Percentiles rank a stretch among this genome's conserved stretches.
phyloP scores from a whole-genome alignment of 345 rosid genomes.

The Heritiera littoralis region DNA sequence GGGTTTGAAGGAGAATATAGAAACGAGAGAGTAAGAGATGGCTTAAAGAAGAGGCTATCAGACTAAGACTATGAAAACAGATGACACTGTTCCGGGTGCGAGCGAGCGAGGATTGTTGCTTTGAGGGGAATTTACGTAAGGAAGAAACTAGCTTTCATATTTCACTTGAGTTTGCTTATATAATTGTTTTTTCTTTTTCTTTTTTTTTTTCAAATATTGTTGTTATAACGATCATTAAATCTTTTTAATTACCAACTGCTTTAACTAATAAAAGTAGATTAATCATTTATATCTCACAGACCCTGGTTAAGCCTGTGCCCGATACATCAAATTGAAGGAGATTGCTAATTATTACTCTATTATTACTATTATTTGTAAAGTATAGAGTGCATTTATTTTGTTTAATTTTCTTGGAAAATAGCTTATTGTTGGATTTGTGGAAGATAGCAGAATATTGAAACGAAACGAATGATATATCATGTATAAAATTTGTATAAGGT shows the following conservation, averaged over 20 bases:
- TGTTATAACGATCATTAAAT: not conserved
- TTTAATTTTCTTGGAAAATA: not conserved
- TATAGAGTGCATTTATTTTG: not conserved
- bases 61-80: not conserved
- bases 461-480: no score
- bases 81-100: slow-evolving; percentile 1
- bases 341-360: no score
- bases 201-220: not conserved
- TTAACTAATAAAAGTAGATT: slow-evolving; percentile 2
- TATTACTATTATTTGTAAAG: not conserved
- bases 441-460: no score
- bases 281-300: not conserved
- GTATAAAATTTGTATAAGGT: no score
- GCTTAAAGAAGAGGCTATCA: slow-evolving; percentile 10
- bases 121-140: slow-evolving; percentile 57
- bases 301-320: no score
- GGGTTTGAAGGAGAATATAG: slow-evolving; percentile 15
- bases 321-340: no score
- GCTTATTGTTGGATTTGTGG: not conserved
- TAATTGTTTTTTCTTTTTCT: slow-evolving; percentile 16
- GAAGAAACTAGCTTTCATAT: slow-evolving; percentile 36
- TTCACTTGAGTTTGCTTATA: slow-evolving; percentile 13
- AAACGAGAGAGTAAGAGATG: not conserved
- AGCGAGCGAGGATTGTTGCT: slow-evolving; percentile 39
- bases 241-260: not conserved